Evolutionary conservation across 2,329 filamentous ascomycete species (phyloP).

Genomic region (Diplocarpon rosae): DNA sequence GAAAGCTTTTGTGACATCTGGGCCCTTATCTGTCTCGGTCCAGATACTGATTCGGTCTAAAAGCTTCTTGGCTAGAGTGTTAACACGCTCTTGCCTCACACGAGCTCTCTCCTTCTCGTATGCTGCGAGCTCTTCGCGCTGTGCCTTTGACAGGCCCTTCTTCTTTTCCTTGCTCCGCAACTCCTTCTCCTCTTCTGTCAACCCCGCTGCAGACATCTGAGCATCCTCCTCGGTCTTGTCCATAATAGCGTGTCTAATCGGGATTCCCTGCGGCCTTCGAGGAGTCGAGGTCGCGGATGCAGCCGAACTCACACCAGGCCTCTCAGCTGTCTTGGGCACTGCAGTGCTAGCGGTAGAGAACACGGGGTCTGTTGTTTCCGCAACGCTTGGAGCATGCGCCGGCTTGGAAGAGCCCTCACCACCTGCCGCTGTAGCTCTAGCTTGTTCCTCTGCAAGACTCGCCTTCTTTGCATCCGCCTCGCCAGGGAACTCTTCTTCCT

Average conservation of each 20-base stretch:
- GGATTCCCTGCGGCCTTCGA: slow-evolving; percentile 39
- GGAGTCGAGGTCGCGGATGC: slow-evolving; percentile 33
- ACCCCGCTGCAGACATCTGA: slow-evolving; percentile 49
- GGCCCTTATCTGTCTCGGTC: slow-evolving; percentile 90
- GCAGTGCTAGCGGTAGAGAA: slow-evolving; percentile 16
- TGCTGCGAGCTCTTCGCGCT: slow-evolving; percentile 80
- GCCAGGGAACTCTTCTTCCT: slow-evolving; percentile 50
- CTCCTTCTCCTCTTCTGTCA: slow-evolving; percentile 65
- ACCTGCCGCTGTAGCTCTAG: slow-evolving; percentile 13
- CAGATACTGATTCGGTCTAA: slow-evolving; percentile 83
- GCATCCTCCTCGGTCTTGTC: slow-evolving; percentile 75
- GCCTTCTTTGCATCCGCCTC: slow-evolving; percentile 46
- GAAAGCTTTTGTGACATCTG: slow-evolving; percentile 79
- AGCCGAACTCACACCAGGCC: slow-evolving; percentile 24
- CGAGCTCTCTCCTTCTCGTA: slow-evolving; percentile 77
- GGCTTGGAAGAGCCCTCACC: slow-evolving; percentile 5
- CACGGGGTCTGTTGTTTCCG: slow-evolving; percentile 13
- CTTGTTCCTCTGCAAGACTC: slow-evolving; percentile 33
- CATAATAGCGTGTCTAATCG: slow-evolving; percentile 76
- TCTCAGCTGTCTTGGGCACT: slow-evolving; percentile 15
- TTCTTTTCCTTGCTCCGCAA: slow-evolving; percentile 77
- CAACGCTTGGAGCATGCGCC: slow-evolving; percentile 15
- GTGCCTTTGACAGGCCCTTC: slow-evolving; percentile 81
- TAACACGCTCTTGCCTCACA: slow-evolving; percentile 81
- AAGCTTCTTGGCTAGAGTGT: slow-evolving; percentile 73